These are phyloP conservation scores for Clarireedia hainanense DNA, from an alignment of 2,329 filamentous ascomycete genomes.

Conservation along the genomic window DNA sequence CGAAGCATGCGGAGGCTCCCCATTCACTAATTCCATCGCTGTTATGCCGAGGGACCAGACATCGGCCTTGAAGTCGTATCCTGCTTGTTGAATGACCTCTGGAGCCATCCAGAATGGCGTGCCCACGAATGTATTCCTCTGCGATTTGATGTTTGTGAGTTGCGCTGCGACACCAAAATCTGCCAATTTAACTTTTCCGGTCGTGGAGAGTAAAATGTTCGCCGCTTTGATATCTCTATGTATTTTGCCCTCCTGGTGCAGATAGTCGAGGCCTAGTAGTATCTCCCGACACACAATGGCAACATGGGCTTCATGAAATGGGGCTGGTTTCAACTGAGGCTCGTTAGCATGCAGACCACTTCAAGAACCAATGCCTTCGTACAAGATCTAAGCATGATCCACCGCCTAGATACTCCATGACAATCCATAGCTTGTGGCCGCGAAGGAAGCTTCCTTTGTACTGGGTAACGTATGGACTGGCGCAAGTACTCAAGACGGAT, in stretches of 20 bases:
- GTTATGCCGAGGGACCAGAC: constrained; percentile 93
- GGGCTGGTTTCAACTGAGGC: constrained; percentile 73
- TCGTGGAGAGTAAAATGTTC: constrained; percentile 86
- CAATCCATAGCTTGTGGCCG: constrained; percentile 96
- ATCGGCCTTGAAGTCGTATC: constrained; percentile 81
- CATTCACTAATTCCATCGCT: constrained; percentile 80
- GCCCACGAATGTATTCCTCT: constrained; percentile 94
- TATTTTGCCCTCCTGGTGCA: constrained; percentile 90
- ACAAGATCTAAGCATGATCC: constrained; percentile 93
- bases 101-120: constrained; percentile 98
- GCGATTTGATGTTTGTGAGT: constrained; percentile 93
- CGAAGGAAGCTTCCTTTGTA: constrained; percentile 96
- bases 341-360: constrained; percentile 12
- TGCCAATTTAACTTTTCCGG: constrained; percentile 87
- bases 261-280: constrained; percentile 81
- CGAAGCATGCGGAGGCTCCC: constrained; percentile 79
- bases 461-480: constrained; percentile 87
- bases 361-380: constrained; percentile 27
- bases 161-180: constrained; percentile 97
- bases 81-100: constrained; percentile 83
- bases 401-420: constrained; percentile 96
- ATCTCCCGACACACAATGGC: constrained; percentile 92
- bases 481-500: constrained; percentile 87
- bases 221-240: constrained; percentile 96
- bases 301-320: constrained; percentile 83